Conservation (phyloP, 371 early-diverging fungal genomes). For the Apophysomyces variabilis region DNA sequence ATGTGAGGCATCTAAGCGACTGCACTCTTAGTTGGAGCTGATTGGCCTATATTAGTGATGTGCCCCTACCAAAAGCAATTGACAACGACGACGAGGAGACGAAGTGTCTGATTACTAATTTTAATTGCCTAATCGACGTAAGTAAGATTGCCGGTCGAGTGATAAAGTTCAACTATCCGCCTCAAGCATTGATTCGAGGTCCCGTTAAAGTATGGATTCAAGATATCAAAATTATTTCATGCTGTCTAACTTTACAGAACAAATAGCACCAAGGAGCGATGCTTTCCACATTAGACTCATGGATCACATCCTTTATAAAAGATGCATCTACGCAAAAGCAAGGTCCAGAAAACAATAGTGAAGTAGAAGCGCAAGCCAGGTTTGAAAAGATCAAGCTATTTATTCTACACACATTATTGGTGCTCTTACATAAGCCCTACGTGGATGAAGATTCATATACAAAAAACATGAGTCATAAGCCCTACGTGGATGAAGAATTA, state of each 20-base stretch:
- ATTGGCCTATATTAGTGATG: conserved; percentile 22
- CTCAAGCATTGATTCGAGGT: conserved; percentile 35
- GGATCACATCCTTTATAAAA: conserved; percentile 29
- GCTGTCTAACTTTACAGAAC: background rate
- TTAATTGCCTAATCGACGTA: conserved; percentile 33
- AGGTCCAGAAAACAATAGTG: background rate
- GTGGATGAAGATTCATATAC: conserved; percentile 26
- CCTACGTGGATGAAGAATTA: conserved; percentile 30
- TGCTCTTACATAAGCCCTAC: conserved; percentile 49
- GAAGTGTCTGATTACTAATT: conserved; percentile 24
- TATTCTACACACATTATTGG: conserved; percentile 30
- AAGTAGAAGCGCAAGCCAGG: background rate
- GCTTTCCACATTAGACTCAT: conserved; percentile 35
- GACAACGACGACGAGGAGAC: conserved; percentile 25
- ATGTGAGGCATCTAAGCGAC: conserved; percentile 27
- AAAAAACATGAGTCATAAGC: conserved; percentile 6
- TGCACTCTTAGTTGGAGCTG: background rate
- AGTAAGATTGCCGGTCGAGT: conserved; percentile 45
- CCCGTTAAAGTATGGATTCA: conserved; percentile 33
- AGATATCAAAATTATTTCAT: background rate
- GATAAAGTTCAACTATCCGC: conserved; percentile 44
- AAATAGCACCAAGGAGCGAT: conserved; percentile 33
- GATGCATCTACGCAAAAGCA: background rate
- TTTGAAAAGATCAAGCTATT: conserved; percentile 25
- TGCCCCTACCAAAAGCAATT: conserved; percentile 25